Percentiles rank a stretch among this genome's conserved stretches.
phyloP scores from a whole-genome alignment of 768 basidiomycete genomes.

The Pleurotus cornucopiae region DNA sequence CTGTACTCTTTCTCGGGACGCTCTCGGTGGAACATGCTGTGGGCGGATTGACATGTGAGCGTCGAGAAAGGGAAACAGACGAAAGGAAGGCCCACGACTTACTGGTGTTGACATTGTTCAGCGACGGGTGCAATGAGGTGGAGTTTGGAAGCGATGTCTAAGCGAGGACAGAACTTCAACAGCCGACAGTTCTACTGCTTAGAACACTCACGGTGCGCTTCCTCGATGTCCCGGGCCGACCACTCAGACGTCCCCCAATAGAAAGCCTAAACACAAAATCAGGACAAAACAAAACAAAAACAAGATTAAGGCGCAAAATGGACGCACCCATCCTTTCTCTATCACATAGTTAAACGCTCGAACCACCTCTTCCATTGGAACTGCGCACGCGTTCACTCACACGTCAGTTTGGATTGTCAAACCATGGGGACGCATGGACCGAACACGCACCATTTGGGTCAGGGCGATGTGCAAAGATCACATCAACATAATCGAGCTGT shows the following conservation, averaged over 20 bases:
- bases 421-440: background rate
- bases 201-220: constrained; percentile 48
- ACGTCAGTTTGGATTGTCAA: background rate
- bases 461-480: constrained; percentile 67
- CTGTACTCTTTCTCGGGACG: constrained; percentile 79
- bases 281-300: background rate
- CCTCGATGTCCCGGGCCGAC: constrained; percentile 65
- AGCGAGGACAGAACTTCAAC: background rate
- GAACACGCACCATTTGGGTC: constrained; percentile 44
- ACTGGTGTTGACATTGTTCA: constrained; percentile 78
- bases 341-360: constrained; percentile 80
- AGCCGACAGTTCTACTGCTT: constrained; percentile 18
- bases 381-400: constrained; percentile 17
- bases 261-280: constrained; percentile 37
- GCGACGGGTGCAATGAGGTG: constrained; percentile 66
- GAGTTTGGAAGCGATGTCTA: constrained; percentile 65
- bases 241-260: constrained; percentile 82
- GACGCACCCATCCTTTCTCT: constrained; percentile 58
- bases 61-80: background rate
- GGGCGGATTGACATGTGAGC: background rate
- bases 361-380: constrained; percentile 74
- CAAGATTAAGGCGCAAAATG: background rate
- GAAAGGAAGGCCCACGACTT: constrained; percentile 13
- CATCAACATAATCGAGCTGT: constrained; percentile 71
- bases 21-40: constrained; percentile 74